phyloP scores from a whole-genome alignment of 306 rosid genomes.

The Luffa acutangula region DNA sequence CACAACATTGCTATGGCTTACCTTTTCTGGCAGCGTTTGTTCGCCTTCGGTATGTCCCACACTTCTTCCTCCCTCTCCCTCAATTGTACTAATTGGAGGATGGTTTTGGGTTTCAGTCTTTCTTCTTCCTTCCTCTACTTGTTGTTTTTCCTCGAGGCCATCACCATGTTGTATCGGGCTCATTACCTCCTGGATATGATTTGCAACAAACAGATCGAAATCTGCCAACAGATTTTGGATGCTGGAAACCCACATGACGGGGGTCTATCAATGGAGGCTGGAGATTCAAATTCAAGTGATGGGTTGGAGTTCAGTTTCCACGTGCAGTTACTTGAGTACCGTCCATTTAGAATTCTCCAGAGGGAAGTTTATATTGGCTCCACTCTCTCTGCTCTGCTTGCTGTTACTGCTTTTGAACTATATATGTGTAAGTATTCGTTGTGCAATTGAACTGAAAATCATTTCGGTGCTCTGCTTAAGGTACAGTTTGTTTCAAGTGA shows the following conservation, averaged over 20 bases:
- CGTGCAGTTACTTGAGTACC: background rate
- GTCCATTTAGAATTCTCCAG: background rate
- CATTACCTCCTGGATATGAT: background rate
- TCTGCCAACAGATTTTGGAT: background rate
- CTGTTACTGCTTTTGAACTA: background rate
- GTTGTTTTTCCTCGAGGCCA: background rate
- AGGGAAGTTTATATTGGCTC: background rate
- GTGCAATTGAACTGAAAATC: background rate
- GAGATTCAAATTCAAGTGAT: too few species aligned
- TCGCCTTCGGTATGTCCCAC: background rate
- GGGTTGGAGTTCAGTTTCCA: background rate
- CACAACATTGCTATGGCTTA: background rate
- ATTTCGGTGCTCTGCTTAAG: too few species aligned
- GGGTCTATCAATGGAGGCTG: too few species aligned
- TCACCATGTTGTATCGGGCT: background rate
- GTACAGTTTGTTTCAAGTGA: too few species aligned
- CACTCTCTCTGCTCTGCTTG: background rate
- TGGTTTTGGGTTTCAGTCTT: background rate
- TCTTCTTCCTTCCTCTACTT: background rate
- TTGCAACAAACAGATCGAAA: background rate
- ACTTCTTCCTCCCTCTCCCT: background rate
- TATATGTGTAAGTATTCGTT: too few species aligned
- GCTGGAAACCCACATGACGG: too few species aligned
- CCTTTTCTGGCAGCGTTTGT: background rate
- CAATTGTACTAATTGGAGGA: background rate